Evolutionary conservation across 768 basidiomycete species (phyloP).

Genomic region (Paxillus involutus): DNA sequence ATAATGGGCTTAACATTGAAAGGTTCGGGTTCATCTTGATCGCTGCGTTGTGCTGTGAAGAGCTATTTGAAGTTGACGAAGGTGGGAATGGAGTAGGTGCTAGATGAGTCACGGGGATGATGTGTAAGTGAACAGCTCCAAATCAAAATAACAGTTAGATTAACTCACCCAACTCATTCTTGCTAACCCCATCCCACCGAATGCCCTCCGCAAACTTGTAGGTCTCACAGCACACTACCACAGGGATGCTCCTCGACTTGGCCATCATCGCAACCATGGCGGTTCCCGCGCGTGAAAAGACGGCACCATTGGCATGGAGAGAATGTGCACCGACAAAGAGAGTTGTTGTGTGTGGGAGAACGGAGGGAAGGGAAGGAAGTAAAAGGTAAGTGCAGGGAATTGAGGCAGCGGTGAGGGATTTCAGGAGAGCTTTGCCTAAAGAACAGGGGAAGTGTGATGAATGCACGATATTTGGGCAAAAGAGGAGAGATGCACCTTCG

Average conservation of each 20-base stretch:
- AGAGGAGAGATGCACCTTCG: slow-evolving; percentile 59
- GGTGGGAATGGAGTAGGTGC: slow-evolving; percentile 30
- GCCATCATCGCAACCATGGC: slow-evolving; percentile 97
- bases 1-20: slow-evolving; percentile 82
- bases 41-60: slow-evolving; percentile 17
- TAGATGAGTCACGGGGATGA: not conserved
- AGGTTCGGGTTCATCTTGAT: slow-evolving; percentile 48
- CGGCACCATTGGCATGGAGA: slow-evolving; percentile 90
- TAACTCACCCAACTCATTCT: slow-evolving; percentile 87
- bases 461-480: not conserved
- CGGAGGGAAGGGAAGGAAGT: slow-evolving; percentile 78
- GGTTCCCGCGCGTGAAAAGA: slow-evolving; percentile 92
- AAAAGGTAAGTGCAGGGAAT: slow-evolving; percentile 91
- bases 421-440: slow-evolving; percentile 76
- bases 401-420: slow-evolving; percentile 59
- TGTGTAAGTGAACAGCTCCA: slow-evolving; percentile 4
- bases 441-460: not conserved
- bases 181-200: slow-evolving; percentile 90
- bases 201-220: slow-evolving; percentile 97
- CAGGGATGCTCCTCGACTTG: slow-evolving; percentile 83
- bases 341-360: slow-evolving; percentile 79
- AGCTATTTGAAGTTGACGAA: slow-evolving; percentile 6
- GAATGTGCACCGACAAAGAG: slow-evolving; percentile 94
- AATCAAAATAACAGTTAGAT: not conserved
- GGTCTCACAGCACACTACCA: slow-evolving; percentile 96